A percentile compares a stretch with the other conserved stretches of the same genome.
Evolutionary conservation across 331 rosid species (phyloP).

Genomic region (Malus hybrid): DNA sequence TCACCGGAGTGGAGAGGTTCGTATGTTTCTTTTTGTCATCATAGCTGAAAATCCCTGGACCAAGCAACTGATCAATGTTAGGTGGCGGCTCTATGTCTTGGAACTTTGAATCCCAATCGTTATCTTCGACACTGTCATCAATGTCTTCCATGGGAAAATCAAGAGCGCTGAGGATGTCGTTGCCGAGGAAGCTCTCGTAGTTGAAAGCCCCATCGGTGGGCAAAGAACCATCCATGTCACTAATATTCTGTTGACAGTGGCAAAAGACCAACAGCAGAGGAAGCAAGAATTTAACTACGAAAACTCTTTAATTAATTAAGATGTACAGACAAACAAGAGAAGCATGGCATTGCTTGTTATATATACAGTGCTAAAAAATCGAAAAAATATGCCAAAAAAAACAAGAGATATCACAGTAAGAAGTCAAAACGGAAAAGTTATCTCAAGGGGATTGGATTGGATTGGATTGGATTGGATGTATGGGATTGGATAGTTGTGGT

Average conservation of each 20-base stretch:
- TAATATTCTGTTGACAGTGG: slow-evolving; percentile 25
- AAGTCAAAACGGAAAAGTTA: slow-evolving; percentile 9
- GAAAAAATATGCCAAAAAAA: not conserved
- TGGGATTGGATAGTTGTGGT: not conserved
- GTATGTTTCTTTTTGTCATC: slow-evolving; percentile 17
- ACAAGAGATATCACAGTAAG: not conserved
- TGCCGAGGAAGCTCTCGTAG: slow-evolving; percentile 3
- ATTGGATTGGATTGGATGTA: slow-evolving; percentile 7
- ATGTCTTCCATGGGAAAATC: slow-evolving; percentile 74
- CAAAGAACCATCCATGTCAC: slow-evolving; percentile 47
- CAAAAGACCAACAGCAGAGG: slow-evolving; percentile 9
- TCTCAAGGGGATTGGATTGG: not conserved
- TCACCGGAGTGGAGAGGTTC: slow-evolving; percentile 41
- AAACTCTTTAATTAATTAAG: not conserved
- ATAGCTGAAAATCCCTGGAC: slow-evolving; percentile 13
- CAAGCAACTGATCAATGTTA: slow-evolving; percentile 29
- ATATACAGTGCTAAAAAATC: not conserved
- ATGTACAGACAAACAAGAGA: too few species aligned
- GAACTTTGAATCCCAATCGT: slow-evolving; percentile 53
- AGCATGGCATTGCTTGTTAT: not conserved
- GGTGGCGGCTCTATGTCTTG: slow-evolving; percentile 35
- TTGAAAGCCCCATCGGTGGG: slow-evolving; percentile 40
- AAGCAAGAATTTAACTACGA: not conserved
- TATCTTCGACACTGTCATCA: slow-evolving; percentile 33
- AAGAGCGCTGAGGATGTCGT: slow-evolving; percentile 26